Percentiles rank a stretch among this genome's conserved stretches.
Conservation (phyloP, 2,329 filamentous ascomycete species). For the Alternaria sp. region DNA sequence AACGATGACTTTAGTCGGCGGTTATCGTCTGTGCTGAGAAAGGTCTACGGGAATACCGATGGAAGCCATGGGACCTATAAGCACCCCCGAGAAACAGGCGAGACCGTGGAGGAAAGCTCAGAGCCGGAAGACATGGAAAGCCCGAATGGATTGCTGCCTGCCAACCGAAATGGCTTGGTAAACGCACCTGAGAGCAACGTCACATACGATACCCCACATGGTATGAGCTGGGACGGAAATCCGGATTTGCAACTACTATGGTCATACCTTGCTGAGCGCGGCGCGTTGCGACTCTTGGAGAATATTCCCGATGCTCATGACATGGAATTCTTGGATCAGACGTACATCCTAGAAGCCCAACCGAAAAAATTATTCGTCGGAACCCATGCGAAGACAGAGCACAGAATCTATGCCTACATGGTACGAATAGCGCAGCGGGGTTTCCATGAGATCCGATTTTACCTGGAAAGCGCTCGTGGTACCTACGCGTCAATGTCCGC, state of each 20-base stretch:
- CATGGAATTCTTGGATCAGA: slow-evolving; percentile 14
- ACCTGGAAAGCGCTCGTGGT: not conserved
- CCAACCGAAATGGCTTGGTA: not conserved
- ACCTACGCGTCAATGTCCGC: not conserved
- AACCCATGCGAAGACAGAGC: not conserved
- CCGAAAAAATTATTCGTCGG: slow-evolving; percentile 20
- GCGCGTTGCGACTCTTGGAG: slow-evolving; percentile 11
- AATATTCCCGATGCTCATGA: slow-evolving; percentile 13
- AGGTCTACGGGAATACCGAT: not conserved
- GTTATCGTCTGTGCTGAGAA: slow-evolving; percentile 2
- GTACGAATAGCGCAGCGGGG: not conserved
- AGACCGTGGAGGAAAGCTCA: slow-evolving; percentile 12
- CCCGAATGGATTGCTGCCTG: slow-evolving; percentile 1
- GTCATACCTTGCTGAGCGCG: slow-evolving; percentile 4
- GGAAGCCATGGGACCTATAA: not conserved
- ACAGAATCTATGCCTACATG: slow-evolving; percentile 20
- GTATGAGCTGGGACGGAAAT: not conserved
- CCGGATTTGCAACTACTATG: slow-evolving; percentile 5
- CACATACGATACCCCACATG: not conserved
- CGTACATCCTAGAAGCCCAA: slow-evolving; percentile 2
- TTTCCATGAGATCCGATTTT: slow-evolving; percentile 13
- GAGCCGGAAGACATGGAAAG: slow-evolving; percentile 11
- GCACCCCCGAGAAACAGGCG: not conserved
- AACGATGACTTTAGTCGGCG: slow-evolving; percentile 3
- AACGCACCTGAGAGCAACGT: not conserved